These are phyloP conservation scores for Ganoderma lingzhi DNA, from an alignment of 1,284 basidiomycete genomes.

Conservation along the genomic window DNA sequence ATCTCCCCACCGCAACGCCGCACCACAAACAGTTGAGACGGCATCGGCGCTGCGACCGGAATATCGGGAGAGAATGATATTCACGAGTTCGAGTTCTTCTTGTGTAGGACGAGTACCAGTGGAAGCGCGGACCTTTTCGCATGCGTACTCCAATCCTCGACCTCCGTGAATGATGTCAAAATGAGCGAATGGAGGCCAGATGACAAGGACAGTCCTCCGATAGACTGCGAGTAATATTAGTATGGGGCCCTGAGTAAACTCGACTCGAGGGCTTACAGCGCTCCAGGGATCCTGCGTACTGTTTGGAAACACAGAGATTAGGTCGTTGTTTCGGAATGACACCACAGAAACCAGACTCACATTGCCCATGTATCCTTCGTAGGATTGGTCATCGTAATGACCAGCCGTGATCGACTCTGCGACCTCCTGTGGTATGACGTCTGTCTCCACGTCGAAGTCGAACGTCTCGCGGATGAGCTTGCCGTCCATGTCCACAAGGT, in stretches of 20 bases:
- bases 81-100: conserved; percentile 21
- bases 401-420: neutral
- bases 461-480: neutral
- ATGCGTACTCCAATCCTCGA: conserved; percentile 20
- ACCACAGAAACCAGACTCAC: conserved; percentile 37
- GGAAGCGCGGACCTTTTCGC: conserved; percentile 15
- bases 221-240: conserved; percentile 44
- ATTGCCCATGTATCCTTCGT: conserved; percentile 53
- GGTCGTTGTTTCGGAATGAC: conserved; percentile 16
- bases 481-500: conserved; percentile 7
- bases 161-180: conserved; percentile 35
- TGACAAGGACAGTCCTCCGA: conserved; percentile 49
- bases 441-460: neutral
- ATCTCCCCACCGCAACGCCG: conserved; percentile 14
- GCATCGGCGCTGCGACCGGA: neutral
- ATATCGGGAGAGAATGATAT: conserved; percentile 19
- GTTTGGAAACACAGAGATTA: neutral
- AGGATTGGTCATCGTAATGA: neutral
- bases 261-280: neutral
- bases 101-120: conserved; percentile 1
- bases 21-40: conserved; percentile 9
- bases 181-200: conserved; percentile 44
- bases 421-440: neutral
- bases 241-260: neutral
- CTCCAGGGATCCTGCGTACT: neutral